A percentile compares a stretch with the other conserved stretches of the same genome.
Evolutionary conservation across 192 early-diverging fungal genomes (phyloP).

Genomic region (Chytriomyces sp.): DNA sequence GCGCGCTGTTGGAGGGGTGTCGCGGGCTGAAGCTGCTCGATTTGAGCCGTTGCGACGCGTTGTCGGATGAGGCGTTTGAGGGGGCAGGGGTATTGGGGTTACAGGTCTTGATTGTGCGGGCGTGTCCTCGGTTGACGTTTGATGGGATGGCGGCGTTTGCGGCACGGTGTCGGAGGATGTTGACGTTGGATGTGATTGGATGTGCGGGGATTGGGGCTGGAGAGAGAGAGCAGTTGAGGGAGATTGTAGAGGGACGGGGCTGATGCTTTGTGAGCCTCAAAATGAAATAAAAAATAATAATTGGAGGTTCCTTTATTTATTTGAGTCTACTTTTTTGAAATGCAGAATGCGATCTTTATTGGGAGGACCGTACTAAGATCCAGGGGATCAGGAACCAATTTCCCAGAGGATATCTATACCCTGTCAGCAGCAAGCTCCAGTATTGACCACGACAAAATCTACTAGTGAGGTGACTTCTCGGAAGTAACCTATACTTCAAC

Average conservation of each 20-base stretch:
- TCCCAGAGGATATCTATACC: too few species aligned
- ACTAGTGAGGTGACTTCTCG: too few species aligned
- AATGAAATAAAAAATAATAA: too few species aligned
- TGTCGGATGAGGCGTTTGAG: constrained; percentile 35
- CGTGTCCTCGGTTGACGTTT: constrained; percentile 8
- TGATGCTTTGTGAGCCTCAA: too few species aligned
- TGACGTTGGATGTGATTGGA: constrained; percentile 26
- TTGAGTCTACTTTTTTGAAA: too few species aligned
- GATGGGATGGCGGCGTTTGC: constrained; percentile 12
- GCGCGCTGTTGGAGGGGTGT: constrained; percentile 19
- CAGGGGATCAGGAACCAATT: too few species aligned
- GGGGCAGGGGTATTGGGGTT: constrained; percentile 10
- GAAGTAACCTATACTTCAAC: too few species aligned
- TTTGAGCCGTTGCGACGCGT: constrained; percentile 20
- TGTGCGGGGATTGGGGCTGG: constrained; percentile 15
- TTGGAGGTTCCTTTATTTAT: too few species aligned
- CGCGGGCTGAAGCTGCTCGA: constrained; percentile 29
- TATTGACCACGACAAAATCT: too few species aligned
- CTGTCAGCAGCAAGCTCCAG: too few species aligned
- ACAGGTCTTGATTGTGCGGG: constrained; percentile 29
- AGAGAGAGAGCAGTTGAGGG: constrained; percentile 18
- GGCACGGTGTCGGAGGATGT: constrained; percentile 4
- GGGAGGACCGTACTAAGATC: too few species aligned
- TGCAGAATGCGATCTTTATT: too few species aligned
- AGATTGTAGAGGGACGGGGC: constrained; percentile 20